Evolutionary conservation across 768 basidiomycete species (phyloP).

Genomic region (Tricholoma bakamatsutake): DNA sequence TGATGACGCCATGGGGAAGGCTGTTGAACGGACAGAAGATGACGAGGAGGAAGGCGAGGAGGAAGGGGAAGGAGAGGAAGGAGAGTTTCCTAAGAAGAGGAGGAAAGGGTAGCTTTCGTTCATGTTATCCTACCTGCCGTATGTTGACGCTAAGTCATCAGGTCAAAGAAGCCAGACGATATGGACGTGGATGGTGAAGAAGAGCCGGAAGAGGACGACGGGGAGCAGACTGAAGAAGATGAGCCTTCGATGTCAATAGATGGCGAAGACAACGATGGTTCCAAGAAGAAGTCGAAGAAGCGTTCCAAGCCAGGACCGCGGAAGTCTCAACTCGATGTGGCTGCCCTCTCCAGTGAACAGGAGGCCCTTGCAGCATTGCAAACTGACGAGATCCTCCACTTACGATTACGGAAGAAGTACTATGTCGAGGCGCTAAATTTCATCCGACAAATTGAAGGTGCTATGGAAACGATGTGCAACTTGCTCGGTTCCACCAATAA

Average conservation of each 20-base stretch:
- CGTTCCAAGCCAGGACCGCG: constrained; percentile 48
- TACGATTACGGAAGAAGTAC: constrained; percentile 78
- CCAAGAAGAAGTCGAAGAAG: constrained; percentile 40
- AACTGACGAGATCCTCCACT: constrained; percentile 54
- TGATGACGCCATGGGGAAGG: constrained; percentile 63
- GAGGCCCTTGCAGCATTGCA: constrained; percentile 65
- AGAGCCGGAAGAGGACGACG: constrained; percentile 33
- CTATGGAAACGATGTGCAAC: constrained; percentile 67
- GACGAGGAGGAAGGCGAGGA: constrained; percentile 27
- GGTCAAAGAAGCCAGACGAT: constrained; percentile 28
- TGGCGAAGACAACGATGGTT: constrained; percentile 27
- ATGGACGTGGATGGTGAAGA: constrained; percentile 55
- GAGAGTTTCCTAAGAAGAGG: constrained; percentile 22
- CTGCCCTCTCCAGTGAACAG: constrained; percentile 64
- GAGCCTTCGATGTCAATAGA: constrained; percentile 30
- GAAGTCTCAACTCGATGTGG: constrained; percentile 65
- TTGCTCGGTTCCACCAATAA: constrained; percentile 85
- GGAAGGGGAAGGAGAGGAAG: constrained; percentile 15
- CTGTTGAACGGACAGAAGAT: constrained; percentile 39
- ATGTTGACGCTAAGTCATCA: constrained; percentile 10
- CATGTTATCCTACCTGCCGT: background rate
- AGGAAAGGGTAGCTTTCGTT: constrained; percentile 21
- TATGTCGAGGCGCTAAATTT: constrained; percentile 82
- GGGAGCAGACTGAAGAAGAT: constrained; percentile 27
- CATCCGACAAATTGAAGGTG: constrained; percentile 53